Base-by-base conservation (phyloP, 306 rosid genomes). In the Fragaria ananassa region DNA sequence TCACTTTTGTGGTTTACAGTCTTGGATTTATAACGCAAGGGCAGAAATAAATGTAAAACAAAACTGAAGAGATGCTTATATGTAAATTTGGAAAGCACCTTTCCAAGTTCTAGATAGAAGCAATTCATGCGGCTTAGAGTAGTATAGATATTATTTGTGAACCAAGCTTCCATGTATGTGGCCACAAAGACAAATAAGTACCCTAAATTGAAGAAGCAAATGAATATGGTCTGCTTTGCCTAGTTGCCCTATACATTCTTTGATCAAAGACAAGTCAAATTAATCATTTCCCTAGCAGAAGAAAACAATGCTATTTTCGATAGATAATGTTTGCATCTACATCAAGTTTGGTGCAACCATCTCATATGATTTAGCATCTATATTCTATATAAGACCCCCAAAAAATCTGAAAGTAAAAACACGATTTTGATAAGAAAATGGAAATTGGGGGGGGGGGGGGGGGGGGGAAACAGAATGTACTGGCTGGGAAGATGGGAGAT, bases 401-500 rank as follows among this genome's bases (percentile, higher is more conserved):
- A 39, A 54, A 42, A 39, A 61, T 21, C 62, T n/a, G 62, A 56
- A 60, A 60, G 14, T 27, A 4, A 27, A 34, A 63, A 15, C 21
- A 0, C 37, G 23, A 63, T 34, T 34, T 17, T 15, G 68, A 63
- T 63, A 31, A 7, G 68, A 34, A 6, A 63, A 4, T 58, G 37
- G 65, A 25, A 58, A 4, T 13, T 25, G 50, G 27, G 27, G 27
- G 27, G 27, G 27, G 27, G 27, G 27, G 27, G 27, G 27, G 27
- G 27, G 54, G 70, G 70, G 73, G 70, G 13, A 80, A 74, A 3
- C 76, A 76, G 65, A 49, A 72, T 62, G 58, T 63, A 61, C 74
- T 71, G 39, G 21, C 56, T 58, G 57, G 74, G 44, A 46, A 49
- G 50, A 53, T 79, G 46, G 46, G 49, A 39, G 57, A 25, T 53